Conservation (phyloP, 2,329 filamentous ascomycete genomes). For the Venturia effusa region DNA sequence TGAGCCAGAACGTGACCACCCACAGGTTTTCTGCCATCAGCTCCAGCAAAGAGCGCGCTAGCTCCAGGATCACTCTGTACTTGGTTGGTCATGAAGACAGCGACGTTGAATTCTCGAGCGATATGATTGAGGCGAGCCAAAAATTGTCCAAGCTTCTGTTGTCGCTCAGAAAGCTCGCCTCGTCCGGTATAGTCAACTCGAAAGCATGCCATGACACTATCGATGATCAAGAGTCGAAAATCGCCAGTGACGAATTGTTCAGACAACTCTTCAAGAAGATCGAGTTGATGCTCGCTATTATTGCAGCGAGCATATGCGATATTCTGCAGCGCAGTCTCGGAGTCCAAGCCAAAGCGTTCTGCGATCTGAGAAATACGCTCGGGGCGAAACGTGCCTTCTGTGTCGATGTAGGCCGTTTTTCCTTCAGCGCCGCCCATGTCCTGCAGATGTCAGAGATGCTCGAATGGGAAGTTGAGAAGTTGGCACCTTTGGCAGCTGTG, state of each 20-base stretch:
- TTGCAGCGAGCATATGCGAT: constrained; percentile 54
- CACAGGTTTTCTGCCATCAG: constrained; percentile 56
- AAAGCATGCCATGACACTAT: constrained; percentile 61
- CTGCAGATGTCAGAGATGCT: constrained; percentile 17
- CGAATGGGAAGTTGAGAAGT: neutral
- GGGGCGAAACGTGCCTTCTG: constrained; percentile 55
- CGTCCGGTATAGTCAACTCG: constrained; percentile 57
- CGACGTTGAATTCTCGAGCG: constrained; percentile 61
- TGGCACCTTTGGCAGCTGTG: constrained; percentile 40
- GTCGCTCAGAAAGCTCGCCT: constrained; percentile 56
- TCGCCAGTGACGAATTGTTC: constrained; percentile 52
- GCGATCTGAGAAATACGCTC: constrained; percentile 58
- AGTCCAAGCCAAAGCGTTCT: constrained; percentile 52
- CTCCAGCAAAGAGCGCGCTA: constrained; percentile 54
- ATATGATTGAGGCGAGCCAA: constrained; percentile 53
- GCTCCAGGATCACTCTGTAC: constrained; percentile 61
- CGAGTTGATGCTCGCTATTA: constrained; percentile 57
- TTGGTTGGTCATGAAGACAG: constrained; percentile 58
- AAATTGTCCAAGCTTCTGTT: constrained; percentile 57
- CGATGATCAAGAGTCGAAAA: constrained; percentile 56
- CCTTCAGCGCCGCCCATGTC: constrained; percentile 57
- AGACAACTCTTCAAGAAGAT: constrained; percentile 50
- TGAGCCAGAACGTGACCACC: constrained; percentile 60
- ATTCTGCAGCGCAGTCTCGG: constrained; percentile 51
- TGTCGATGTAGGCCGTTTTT: constrained; percentile 58